Conservation (phyloP, 2,329 filamentous ascomycete genomes). For the Amesomyces nigricolor region DNA sequence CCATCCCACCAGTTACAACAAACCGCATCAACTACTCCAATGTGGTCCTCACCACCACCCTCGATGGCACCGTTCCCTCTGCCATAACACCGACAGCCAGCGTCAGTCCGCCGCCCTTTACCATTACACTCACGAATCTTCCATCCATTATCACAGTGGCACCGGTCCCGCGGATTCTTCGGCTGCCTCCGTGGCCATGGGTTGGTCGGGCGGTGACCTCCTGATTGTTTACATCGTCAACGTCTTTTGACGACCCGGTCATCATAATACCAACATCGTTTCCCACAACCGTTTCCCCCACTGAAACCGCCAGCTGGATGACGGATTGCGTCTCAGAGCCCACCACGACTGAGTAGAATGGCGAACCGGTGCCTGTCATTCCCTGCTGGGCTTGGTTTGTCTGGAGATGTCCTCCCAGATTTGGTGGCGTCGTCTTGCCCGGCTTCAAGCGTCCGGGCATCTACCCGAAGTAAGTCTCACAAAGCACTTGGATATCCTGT, state of each 20-base stretch:
- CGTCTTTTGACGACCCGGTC: not conserved
- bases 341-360: constrained; percentile 1
- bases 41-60: not conserved
- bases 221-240: not conserved
- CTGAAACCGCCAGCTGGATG: not conserved
- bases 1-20: not conserved
- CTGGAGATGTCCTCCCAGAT: constrained; percentile 5
- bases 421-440: constrained; percentile 9
- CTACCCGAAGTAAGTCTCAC: constrained; percentile 1
- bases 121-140: not conserved
- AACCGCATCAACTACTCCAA: not conserved
- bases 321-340: constrained; percentile 3
- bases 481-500: not conserved
- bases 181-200: not conserved
- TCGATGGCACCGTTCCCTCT: not conserved
- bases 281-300: not conserved
- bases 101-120: not conserved
- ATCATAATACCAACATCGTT: not conserved
- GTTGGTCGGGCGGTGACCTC: not conserved
- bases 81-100: not conserved
- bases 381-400: constrained; percentile 15
- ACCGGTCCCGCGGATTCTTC: not conserved
- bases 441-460: constrained; percentile 7
- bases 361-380: constrained; percentile 6
- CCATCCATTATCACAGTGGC: not conserved